Percentiles rank a stretch among this genome's conserved stretches.
These are phyloP conservation scores for Amanita pseudoporphyria DNA, from an alignment of 768 basidiomycete species.

Conservation along the genomic window DNA sequence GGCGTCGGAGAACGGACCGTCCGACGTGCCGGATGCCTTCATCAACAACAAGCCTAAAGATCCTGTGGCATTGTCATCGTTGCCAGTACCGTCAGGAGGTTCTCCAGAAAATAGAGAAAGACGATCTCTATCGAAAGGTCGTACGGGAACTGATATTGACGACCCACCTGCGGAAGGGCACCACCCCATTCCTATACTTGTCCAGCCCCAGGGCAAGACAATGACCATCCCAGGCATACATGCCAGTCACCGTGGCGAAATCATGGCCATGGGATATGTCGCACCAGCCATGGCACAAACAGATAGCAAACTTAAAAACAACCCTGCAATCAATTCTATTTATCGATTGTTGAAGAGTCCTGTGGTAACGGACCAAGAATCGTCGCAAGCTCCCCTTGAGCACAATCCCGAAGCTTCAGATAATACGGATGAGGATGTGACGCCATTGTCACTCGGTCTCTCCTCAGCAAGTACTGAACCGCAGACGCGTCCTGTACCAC, in stretches of 20 bases:
- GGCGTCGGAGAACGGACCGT: background rate
- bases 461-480: conserved; percentile 8
- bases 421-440: conserved; percentile 21
- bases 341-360: conserved; percentile 67
- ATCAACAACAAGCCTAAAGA: background rate
- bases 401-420: conserved; percentile 11
- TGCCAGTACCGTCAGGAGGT: conserved; percentile 7
- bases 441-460: conserved; percentile 12
- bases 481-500: conserved; percentile 14
- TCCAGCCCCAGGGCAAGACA: conserved; percentile 68
- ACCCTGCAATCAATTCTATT: conserved; percentile 54
- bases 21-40: background rate
- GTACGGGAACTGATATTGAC: conserved; percentile 23
- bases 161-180: conserved; percentile 13
- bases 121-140: conserved; percentile 17
- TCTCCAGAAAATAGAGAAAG: background rate
- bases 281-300: conserved; percentile 32
- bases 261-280: conserved; percentile 78
- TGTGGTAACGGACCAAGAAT: conserved; percentile 13
- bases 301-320: conserved; percentile 31
- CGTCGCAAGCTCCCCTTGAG: conserved; percentile 9
- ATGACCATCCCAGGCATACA: conserved; percentile 90
- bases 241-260: conserved; percentile 73
- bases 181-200: conserved; percentile 46
- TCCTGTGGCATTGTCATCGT: conserved; percentile 13